These are phyloP conservation scores for Pyronema domesticum DNA, from an alignment of 495 filamentous ascomycete genomes.

Conservation along the genomic window DNA sequence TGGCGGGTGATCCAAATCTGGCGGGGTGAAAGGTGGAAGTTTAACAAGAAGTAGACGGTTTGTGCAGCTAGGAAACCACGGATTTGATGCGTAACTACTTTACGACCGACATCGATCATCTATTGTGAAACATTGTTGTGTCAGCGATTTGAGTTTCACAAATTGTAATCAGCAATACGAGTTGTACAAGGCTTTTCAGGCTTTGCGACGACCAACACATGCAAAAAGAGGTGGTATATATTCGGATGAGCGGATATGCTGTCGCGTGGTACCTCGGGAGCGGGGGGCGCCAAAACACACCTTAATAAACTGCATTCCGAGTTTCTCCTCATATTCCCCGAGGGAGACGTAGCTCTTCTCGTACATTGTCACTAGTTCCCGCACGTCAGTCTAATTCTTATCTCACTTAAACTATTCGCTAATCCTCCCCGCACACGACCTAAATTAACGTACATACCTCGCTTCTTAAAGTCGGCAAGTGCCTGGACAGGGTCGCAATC, in stretches of 20 bases:
- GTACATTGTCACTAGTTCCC: slow-evolving; percentile 54
- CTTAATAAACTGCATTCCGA: slow-evolving; percentile 80
- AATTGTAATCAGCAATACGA: background rate
- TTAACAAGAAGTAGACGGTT: slow-evolving; percentile 79
- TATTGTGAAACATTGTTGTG: slow-evolving; percentile 20
- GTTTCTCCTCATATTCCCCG: slow-evolving; percentile 74
- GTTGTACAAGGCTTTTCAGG: too few species aligned
- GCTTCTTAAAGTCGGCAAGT: slow-evolving; percentile 77
- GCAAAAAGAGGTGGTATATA: too few species aligned
- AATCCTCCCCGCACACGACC: background rate
- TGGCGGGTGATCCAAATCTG: slow-evolving; percentile 98
- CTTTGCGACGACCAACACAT: too few species aligned
- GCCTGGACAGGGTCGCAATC: slow-evolving; percentile 68
- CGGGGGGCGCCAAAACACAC: slow-evolving; percentile 20
- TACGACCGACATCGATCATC: slow-evolving; percentile 96
- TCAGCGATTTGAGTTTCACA: background rate
- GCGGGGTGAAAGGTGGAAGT: slow-evolving; percentile 85
- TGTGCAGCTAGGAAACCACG: slow-evolving; percentile 80
- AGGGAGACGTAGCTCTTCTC: slow-evolving; percentile 82
- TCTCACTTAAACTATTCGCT: background rate
- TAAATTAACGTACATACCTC: slow-evolving; percentile 25
- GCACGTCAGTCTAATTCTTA: background rate
- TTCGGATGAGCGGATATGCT: slow-evolving; percentile 1
- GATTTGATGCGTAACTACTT: slow-evolving; percentile 76
- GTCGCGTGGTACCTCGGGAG: background rate